phyloP scores from a whole-genome alignment of 495 filamentous ascomycete species.

The Tuber brumale region DNA sequence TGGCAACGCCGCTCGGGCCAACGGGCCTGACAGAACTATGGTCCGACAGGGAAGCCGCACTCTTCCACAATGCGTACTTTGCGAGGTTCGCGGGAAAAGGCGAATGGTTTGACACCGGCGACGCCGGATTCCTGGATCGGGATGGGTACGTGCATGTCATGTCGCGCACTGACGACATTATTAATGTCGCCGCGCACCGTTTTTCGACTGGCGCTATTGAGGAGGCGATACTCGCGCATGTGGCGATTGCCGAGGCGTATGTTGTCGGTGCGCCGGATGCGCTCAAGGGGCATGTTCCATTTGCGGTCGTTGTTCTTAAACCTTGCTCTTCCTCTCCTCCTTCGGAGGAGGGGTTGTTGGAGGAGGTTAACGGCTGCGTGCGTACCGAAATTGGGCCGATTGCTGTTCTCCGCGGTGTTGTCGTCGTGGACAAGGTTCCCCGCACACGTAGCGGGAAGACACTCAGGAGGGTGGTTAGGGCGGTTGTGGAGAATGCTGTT shows the following conservation, averaged over 20 bases:
- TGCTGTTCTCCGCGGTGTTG: constrained; percentile 73
- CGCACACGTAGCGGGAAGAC: constrained; percentile 88
- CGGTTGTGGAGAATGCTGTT: constrained; percentile 66
- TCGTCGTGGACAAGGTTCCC: constrained; percentile 77
- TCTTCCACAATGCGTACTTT: constrained; percentile 75
- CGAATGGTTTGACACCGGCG: constrained; percentile 78
- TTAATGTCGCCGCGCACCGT: constrained; percentile 89
- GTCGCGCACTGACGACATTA: constrained; percentile 75
- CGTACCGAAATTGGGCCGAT: constrained; percentile 84
- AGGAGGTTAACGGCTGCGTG: constrained; percentile 57
- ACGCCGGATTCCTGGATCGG: constrained; percentile 75
- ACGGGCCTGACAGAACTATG: constrained; percentile 81
- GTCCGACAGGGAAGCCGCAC: constrained; percentile 59
- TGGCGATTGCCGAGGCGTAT: constrained; percentile 68
- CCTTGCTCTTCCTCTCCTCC: constrained; percentile 31
- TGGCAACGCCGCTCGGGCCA: constrained; percentile 72
- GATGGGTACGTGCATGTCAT: constrained; percentile 66
- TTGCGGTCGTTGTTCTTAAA: constrained; percentile 70
- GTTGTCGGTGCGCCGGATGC: constrained; percentile 78
- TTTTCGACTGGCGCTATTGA: constrained; percentile 86
- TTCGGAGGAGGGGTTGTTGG: constrained; percentile 16
- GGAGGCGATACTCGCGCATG: constrained; percentile 78
- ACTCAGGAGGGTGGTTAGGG: constrained; percentile 67
- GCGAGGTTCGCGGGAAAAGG: constrained; percentile 63
- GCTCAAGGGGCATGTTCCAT: constrained; percentile 83